Conservation (phyloP, 257 asterid genomes). For the Ligustrum vulgare region DNA sequence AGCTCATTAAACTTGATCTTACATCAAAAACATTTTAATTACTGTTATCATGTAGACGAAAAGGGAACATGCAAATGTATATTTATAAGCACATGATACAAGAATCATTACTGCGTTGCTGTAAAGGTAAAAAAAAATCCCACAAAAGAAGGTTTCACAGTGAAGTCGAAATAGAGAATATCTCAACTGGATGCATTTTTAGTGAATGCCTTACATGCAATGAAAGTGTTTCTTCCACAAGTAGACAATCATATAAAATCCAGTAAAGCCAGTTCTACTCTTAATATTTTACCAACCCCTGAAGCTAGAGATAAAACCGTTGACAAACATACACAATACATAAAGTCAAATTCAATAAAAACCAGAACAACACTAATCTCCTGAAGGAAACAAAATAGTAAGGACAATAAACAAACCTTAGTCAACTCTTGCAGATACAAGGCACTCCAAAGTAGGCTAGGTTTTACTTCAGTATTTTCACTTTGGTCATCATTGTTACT, state of each 20-base stretch:
- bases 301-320: not conserved
- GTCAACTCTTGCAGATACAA: conserved; percentile 65
- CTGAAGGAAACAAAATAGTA: not conserved
- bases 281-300: not conserved
- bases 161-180: not conserved
- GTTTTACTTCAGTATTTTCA: conserved; percentile 49
- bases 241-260: not conserved
- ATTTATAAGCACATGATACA: not conserved
- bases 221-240: not conserved
- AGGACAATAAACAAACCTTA: conserved; percentile 43
- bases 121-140: not conserved
- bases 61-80: not conserved
- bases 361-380: not conserved
- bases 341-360: not conserved
- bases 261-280: not conserved
- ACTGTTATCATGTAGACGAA: not conserved
- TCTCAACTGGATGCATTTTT: not conserved
- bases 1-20: not conserved
- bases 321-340: not conserved
- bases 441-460: conserved; percentile 78
- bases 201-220: not conserved
- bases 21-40: not conserved
- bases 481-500: conserved; percentile 29
- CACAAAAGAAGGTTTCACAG: not conserved
- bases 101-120: not conserved